These are phyloP conservation scores for Diutina neorugosa DNA, from an alignment of 1,139 yeast species.

Conservation along the genomic window DNA sequence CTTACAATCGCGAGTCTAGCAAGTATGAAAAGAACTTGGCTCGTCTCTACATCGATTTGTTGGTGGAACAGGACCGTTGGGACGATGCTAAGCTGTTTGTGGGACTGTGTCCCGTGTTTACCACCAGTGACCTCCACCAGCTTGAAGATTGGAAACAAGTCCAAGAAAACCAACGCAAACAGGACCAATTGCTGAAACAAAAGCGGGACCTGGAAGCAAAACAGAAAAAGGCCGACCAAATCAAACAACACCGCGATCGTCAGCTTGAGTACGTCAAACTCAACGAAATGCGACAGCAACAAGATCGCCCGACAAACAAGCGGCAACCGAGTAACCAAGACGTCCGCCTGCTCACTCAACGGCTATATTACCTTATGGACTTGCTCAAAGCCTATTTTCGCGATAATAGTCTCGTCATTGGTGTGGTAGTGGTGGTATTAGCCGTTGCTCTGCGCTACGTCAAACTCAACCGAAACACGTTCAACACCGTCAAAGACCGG, in stretches of 20 bases:
- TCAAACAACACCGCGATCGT: slow-evolving; percentile 9
- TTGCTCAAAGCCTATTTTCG: slow-evolving; percentile 12
- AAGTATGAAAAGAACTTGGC: slow-evolving; percentile 12
- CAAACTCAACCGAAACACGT: slow-evolving; percentile 17
- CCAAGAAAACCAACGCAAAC: slow-evolving; percentile 8
- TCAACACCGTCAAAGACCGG: slow-evolving; percentile 12
- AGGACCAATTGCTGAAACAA: slow-evolving; percentile 10
- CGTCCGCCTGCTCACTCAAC: not conserved
- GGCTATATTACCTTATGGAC: not conserved
- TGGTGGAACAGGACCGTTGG: slow-evolving; percentile 1
- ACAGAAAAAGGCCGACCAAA: slow-evolving; percentile 8
- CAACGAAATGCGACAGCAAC: slow-evolving; percentile 1
- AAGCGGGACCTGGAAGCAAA: slow-evolving; percentile 11
- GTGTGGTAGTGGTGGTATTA: slow-evolving; percentile 13
- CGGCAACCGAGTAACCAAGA: slow-evolving; percentile 8
- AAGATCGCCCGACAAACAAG: not conserved
- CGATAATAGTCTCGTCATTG: slow-evolving; percentile 20
- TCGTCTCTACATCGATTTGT: not conserved
- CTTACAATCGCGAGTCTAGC: slow-evolving; percentile 17
- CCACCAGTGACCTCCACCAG: slow-evolving; percentile 15
- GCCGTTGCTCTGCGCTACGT: slow-evolving; percentile 15
- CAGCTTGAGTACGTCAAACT: slow-evolving; percentile 4
- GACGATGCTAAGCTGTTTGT: not conserved
- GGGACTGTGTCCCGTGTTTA: slow-evolving; percentile 11
- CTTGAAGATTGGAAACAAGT: slow-evolving; percentile 7